Evolutionary conservation across 1,139 yeast genomes (phyloP), one percentile per base, ranked within the genome.

Genomic region (Geotrichum carabidarum): DNA sequence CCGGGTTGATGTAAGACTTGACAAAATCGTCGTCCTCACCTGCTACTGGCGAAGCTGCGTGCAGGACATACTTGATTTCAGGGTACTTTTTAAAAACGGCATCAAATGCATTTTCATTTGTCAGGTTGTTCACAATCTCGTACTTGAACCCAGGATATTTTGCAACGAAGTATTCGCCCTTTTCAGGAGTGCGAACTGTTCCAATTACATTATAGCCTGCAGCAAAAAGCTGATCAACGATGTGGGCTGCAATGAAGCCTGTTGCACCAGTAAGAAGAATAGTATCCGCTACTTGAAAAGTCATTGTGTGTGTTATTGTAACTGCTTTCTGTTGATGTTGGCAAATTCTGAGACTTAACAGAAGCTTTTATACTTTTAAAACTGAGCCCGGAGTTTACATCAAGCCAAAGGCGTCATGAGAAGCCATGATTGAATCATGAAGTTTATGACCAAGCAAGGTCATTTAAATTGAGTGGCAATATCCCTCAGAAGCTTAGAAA

Each of bases 181-280:
- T 79, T 0, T 65, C 71, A 44, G 71, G 71, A 1, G 80, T 71
- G 64, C 88, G 73, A 1, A 79, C 86, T 1, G 84, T 75, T 8
- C 85, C 86, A 18, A 83, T 71, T 11, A 83, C 86, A 1, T 66
- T 65, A 64, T 78, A 80, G 14, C 77, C 79, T 48, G 65, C 63
- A 45, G 58, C 56, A 40, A 70, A 59, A 41, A 70, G 65, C 31
- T 61, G 68, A 37, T 65, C 64, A 15, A 72, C 67, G 45, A 78
- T 69, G 60, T 79, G 79, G 53, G 73, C 76, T 37, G 82, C 82
- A 58, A 79, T 74, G 61, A 70, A 79, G 8, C 83, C 83, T 18
- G 78, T 69, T 18, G 80, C 81, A 36, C 83, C 83, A 2, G 81
- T 72, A 27, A 79, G 70, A 49, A 77, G 72, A 27, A 77, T 78